phyloP scores from a whole-genome alignment of 1,139 yeast species.

The Taphrina betulina region DNA sequence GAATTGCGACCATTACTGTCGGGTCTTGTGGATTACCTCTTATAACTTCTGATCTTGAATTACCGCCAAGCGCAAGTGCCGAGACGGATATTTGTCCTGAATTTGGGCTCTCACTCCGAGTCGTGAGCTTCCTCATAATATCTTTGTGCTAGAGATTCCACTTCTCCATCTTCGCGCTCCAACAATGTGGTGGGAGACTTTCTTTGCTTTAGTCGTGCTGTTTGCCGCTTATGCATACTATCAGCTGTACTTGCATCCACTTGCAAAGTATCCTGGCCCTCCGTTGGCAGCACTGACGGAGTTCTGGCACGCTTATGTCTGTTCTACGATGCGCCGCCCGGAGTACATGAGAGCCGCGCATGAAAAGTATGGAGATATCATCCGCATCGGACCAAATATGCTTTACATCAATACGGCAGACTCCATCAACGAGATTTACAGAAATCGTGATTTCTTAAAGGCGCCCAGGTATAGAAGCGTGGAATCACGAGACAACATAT shows the following conservation, averaged over 20 bases:
- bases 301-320: neutral
- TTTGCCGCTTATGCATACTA: neutral
- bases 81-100: too few species aligned
- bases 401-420: constrained; percentile 5
- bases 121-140: too few species aligned
- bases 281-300: neutral
- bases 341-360: neutral
- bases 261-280: neutral
- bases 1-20: too few species aligned
- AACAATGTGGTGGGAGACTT: too few species aligned
- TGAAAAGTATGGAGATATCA: neutral
- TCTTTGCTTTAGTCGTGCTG: too few species aligned
- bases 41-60: too few species aligned
- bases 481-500: neutral
- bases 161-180: too few species aligned
- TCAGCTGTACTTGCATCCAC: constrained; percentile 1
- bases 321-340: neutral
- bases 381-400: neutral
- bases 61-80: too few species aligned
- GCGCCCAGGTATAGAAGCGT: neutral
- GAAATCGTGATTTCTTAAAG: neutral
- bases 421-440: neutral
- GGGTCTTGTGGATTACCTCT: too few species aligned
- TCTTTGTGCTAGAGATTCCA: too few species aligned
- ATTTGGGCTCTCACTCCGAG: too few species aligned